Evolutionary conservation across 768 basidiomycete genomes (phyloP), one percentile per base, ranked within the genome.

Genomic region (Collybiopsis luxurians): DNA sequence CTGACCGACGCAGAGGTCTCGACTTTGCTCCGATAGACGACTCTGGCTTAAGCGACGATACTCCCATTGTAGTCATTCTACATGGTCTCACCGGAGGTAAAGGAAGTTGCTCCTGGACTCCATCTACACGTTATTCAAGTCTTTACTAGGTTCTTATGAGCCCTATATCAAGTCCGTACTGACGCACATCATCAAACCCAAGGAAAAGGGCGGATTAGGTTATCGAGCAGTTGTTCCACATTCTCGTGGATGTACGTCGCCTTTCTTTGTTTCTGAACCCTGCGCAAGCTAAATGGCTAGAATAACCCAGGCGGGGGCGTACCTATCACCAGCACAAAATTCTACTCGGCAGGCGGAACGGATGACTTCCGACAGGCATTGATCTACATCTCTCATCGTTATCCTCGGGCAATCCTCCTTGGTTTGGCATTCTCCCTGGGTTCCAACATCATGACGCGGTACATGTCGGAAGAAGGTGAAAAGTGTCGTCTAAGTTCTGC

Each of bases 381-480:
- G 21, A 74, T 84, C 59, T 81, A 85, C 71, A 75, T 90, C 55
- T 75, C 79, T 17, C 66, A 73, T 53, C 63, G 64, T 56, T 87
- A 81, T 60, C 89, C 89, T 2, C 64, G 71, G 3, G 85, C 89
- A 1, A 83, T 82, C 2, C 68, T 90, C 23, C 69, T 89, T 28
- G 89, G 86, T 10, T 66, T 88, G 4, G 86, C 86, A 3, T 90
- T 89, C 74, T 89, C 87, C n/a, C 77, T 90, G 30, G 89, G 89
- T 48, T 87, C 87, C 21, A 84, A 82, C 61, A 81, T 90, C 30
- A 69, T 90, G 63, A 81, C 85, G 17, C 76, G 84, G 48, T 88
- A 88, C 65, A 66, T 87, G 28, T 85, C 83, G 17, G 80, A 87
- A 65, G 81, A 87, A 64, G 81, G 83, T 9, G 69, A 69, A 31